A percentile compares a stretch with the other conserved stretches of the same genome.
Conservation (phyloP, 345 rosid genomes). For the Pistacia atlantica region DNA sequence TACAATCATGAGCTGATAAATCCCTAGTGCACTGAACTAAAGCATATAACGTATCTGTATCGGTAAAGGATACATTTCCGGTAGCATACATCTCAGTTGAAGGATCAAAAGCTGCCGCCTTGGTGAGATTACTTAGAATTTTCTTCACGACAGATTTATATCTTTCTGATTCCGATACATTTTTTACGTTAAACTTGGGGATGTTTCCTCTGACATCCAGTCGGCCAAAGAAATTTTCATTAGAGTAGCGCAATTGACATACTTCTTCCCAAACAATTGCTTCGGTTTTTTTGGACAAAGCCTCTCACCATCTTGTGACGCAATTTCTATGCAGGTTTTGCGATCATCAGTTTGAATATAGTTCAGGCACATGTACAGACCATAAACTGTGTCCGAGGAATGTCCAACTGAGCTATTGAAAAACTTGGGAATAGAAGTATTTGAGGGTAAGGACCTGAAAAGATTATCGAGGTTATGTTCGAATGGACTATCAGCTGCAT, state of each 20-base stretch:
- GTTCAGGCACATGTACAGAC: constrained; percentile 42
- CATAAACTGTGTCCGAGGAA: constrained; percentile 20
- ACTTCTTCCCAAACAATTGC: constrained; percentile 41
- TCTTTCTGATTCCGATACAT: constrained; percentile 25
- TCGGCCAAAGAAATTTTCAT: constrained; percentile 26
- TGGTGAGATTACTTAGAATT: constrained; percentile 28
- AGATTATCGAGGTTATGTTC: constrained; percentile 9
- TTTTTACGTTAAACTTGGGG: constrained; percentile 8
- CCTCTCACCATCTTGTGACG: constrained; percentile 21
- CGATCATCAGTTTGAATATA: constrained; percentile 22
- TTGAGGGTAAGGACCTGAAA: background rate
- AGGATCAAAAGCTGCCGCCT: constrained; percentile 21
- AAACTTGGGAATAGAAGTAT: constrained; percentile 19
- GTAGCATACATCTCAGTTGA: constrained; percentile 22
- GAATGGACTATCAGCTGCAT: constrained; percentile 9
- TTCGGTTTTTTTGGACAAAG: constrained; percentile 28
- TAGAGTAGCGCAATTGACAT: constrained; percentile 40
- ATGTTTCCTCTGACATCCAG: constrained; percentile 30
- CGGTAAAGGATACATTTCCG: background rate
- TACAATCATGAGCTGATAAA: constrained; percentile 32
- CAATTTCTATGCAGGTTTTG: constrained; percentile 13
- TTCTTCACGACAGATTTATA: constrained; percentile 26
- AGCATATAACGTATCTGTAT: constrained; percentile 23
- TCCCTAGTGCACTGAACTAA: constrained; percentile 41
- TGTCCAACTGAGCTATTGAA: constrained; percentile 23